These are phyloP conservation scores for Dryas integrifolia DNA, from an alignment of 331 rosid genomes.

Conservation along the genomic window DNA sequence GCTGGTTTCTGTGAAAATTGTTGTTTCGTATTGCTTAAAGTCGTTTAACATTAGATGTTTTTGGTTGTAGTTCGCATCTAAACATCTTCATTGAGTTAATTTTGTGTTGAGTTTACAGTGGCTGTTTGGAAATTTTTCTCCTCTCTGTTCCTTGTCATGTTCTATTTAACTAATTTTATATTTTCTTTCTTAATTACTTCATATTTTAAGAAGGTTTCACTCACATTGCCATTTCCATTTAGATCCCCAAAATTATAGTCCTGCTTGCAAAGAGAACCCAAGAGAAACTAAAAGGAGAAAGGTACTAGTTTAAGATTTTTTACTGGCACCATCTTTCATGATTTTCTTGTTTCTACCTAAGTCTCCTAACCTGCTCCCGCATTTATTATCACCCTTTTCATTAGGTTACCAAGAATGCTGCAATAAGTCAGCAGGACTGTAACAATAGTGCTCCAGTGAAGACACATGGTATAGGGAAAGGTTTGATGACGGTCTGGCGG, in stretches of 20 bases:
- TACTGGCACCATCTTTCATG: background rate
- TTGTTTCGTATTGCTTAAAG: background rate
- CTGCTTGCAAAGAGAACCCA: constrained; percentile 46
- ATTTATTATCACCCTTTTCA: background rate
- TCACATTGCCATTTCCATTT: constrained; percentile 10
- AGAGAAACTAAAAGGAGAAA: constrained; percentile 53
- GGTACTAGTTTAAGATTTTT: constrained; percentile 38
- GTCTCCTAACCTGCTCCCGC: background rate
- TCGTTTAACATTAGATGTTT: background rate
- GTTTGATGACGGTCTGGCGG: constrained; percentile 94
- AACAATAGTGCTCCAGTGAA: constrained; percentile 33
- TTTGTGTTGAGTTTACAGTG: background rate
- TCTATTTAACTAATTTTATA: background rate
- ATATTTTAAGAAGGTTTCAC: constrained; percentile 4
- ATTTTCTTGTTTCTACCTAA: constrained; percentile 13
- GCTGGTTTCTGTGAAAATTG: background rate
- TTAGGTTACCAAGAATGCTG: constrained; percentile 37
- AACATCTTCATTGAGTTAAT: background rate
- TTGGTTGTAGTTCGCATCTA: background rate
- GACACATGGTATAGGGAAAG: constrained; percentile 90
- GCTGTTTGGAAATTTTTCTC: background rate
- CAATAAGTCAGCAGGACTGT: constrained; percentile 31
- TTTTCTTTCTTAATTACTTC: background rate
- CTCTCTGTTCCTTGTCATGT: background rate
- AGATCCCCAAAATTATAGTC: constrained; percentile 39